Evolutionary conservation across 345 rosid genomes (phyloP), one percentile per base, ranked within the genome.

Genomic region (Erodium maritimum): DNA sequence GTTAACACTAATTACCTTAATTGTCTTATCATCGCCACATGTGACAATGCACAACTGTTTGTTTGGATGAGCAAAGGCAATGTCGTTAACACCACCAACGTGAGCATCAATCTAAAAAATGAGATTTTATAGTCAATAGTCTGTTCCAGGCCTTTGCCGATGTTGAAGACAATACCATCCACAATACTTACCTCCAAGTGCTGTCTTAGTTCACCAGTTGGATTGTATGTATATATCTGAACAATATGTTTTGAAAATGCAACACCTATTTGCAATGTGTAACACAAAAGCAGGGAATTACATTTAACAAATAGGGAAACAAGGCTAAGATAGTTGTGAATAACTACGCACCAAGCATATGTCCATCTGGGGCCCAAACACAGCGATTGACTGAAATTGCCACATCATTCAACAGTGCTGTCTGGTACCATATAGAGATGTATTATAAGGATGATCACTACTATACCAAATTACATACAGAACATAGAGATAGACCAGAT

Each of bases 211-310:
- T 84, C 80, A 12, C 60, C 74, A 58, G 67, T 71, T 50, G 73
- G 77, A 75, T 82, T 73, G 67, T 80, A 84, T 24, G 83, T 61
- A 73, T 79, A 83, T 45, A 86, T 63, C 59, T 88, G 96, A 71
- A 88, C 94, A 52, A 88, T 71, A 75, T 89, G 80, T 68, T 82
- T 89, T 5, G 94, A 86, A 72, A 69, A 86, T 54, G 96, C 96
- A 68, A 86, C 85, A 57, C 94, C 96, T 86, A 52, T 29, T 29
- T 25, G 61, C 19, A 22, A 21, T 50, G 58, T 17, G 52, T 50
- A 24, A 19, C 37, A 55, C 24, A n/a, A 23, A 2, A 29, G 23
- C 17, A 20, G 16, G 19, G 48, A 4, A 64, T 19, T 29, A 42
- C 17, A 42, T 42, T 5, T 21, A 18, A 33, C 37, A 22, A 20